phyloP scores from a whole-genome alignment of 176 grass and related monocot species.

The Cymbopogon citratus region DNA sequence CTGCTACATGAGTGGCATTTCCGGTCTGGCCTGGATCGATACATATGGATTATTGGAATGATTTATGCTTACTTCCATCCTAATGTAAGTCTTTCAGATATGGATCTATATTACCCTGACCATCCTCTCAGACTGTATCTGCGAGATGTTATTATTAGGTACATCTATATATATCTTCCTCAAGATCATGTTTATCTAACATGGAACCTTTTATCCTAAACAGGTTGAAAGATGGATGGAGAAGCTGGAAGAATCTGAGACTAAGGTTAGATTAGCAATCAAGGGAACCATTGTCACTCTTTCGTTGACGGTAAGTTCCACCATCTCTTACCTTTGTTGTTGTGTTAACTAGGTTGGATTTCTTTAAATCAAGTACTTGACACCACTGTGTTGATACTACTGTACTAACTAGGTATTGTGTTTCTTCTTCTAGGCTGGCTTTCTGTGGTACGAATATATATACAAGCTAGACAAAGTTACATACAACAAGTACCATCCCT shows the following conservation, averaged over 20 bases:
- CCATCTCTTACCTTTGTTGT: neutral
- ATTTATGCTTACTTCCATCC: constrained; percentile 99
- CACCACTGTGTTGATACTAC: neutral
- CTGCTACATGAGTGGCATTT: constrained; percentile 94
- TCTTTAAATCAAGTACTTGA: neutral
- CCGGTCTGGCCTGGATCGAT: constrained; percentile 91
- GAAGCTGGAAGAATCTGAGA: constrained; percentile 89
- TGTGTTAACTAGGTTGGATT: constrained; percentile 1
- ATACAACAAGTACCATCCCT: constrained; percentile 98
- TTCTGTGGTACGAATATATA: constrained; percentile 94
- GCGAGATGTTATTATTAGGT: neutral
- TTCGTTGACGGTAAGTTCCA: constrained; percentile 65
- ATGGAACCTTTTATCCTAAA: neutral
- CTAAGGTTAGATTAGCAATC: constrained; percentile 72
- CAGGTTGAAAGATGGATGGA: constrained; percentile 98
- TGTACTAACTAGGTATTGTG: constrained; percentile 17
- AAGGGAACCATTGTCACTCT: constrained; percentile 69
- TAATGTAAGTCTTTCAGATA: constrained; percentile 56
- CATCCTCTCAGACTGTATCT: neutral
- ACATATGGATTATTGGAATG: constrained; percentile 99
- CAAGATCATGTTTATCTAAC: neutral
- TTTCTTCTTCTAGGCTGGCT: constrained; percentile 57
- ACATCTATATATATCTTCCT: neutral
- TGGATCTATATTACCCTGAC: neutral
- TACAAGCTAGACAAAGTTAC: constrained; percentile 95